Percentiles rank a stretch among this genome's conserved stretches.
phyloP scores from a whole-genome alignment of 345 rosid genomes.

The Atalantia buxifolia region DNA sequence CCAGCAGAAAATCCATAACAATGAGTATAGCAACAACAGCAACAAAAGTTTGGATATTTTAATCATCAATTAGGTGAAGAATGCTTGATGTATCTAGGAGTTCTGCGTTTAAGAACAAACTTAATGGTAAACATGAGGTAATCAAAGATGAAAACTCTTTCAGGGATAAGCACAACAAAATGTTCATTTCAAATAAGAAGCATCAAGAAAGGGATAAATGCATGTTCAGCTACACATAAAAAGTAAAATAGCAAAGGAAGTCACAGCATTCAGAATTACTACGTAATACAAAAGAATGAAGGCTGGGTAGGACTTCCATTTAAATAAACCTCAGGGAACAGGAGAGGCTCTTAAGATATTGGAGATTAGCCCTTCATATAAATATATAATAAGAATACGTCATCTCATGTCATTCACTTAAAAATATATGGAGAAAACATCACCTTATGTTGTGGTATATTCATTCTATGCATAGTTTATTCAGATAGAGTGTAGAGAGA shows the following conservation, averaged over 20 bases:
- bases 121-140: neutral
- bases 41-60: neutral
- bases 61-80: neutral
- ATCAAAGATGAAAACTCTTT: neutral
- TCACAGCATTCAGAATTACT: neutral
- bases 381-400: neutral
- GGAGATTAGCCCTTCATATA: neutral
- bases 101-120: neutral
- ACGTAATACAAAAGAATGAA: neutral
- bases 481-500: neutral
- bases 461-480: neutral
- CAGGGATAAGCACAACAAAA: neutral
- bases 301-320: neutral
- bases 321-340: neutral
- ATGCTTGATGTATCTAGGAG: neutral
- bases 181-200: too few species aligned
- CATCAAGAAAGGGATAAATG: neutral
- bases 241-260: neutral
- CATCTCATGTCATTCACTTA: neutral
- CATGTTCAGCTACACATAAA: neutral
- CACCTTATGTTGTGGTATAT: neutral
- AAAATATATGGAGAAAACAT: neutral
- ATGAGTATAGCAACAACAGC: neutral
- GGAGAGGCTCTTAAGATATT: neutral
- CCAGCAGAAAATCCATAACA: constrained; percentile 3